Conservation (phyloP, 345 rosid genomes). For the Clausena lansium region DNA sequence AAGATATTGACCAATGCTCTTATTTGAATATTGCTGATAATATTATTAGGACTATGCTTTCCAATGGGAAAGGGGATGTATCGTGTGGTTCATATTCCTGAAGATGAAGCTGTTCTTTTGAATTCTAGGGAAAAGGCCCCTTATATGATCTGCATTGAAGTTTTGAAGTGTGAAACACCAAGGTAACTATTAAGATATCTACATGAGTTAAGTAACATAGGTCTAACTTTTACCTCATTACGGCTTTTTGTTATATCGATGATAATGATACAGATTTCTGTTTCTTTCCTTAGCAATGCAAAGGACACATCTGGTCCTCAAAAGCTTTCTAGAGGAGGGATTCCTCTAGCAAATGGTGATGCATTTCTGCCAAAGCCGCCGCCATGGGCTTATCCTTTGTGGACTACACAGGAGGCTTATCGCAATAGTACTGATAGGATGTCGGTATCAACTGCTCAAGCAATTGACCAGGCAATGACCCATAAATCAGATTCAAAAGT, state of each 20-base stretch:
- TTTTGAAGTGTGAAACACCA: conserved; percentile 77
- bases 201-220: neutral
- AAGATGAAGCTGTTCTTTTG: conserved; percentile 95
- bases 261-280: conserved; percentile 17
- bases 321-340: conserved; percentile 94
- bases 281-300: conserved; percentile 40
- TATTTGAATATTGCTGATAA: conserved; percentile 19
- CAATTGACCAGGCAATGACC: conserved; percentile 99
- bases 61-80: conserved; percentile 97
- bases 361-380: conserved; percentile 95
- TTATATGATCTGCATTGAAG: conserved; percentile 84
- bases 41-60: conserved; percentile 82
- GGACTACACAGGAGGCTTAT: conserved; percentile 95
- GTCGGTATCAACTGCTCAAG: conserved; percentile 94
- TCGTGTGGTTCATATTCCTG: conserved; percentile 95
- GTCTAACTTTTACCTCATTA: neutral
- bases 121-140: conserved; percentile 99
- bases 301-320: conserved; percentile 74
- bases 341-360: conserved; percentile 98
- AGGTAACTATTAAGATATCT: conserved; percentile 42
- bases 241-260: neutral
- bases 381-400: conserved; percentile 99
- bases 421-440: conserved; percentile 96
- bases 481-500: conserved; percentile 68
- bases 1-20: conserved; percentile 11